Evolutionary conservation across 2,329 filamentous ascomycete species (phyloP), one percentile per base, ranked within the genome.

Genomic region (Pseudogymnoascus sp.): DNA sequence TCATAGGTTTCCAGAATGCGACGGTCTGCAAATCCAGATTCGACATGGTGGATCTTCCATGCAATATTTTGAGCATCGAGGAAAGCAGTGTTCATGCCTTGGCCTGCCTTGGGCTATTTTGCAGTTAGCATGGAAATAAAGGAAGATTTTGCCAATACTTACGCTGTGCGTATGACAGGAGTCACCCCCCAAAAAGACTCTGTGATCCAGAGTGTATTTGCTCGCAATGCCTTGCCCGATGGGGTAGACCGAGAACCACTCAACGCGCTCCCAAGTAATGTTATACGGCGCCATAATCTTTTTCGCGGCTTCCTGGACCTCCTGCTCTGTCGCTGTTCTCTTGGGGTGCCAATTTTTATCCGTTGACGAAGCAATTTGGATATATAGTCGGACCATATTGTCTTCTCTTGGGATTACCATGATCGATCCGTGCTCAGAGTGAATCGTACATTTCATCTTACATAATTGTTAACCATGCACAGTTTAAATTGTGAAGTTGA

Each of bases 31-130:
- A 96, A 90, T 11, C 91, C 91, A 25, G 81, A 80, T 71, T 96
- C 91, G 8, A 97, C 93, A 35, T 89, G 86, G 71, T 96, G 92
- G 59, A 97, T 89, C 77, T 97, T 97, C 92, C 92, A 97, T 6
- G 92, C 92, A 39, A 97, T 79, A 73, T 97, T 97, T 63, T 91
- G 83, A 0, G 91, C 91, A 67, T 93, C 88, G 59, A 89, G 77
- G 74, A 91, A 90, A 3, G 87, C 87, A 0, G 88, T 88, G 69
- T 91, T 91, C 88, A 91, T 91, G 30, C 88, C 88, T 72, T 90
- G 88, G 1, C 88, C 88, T 32, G 87, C 88, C 76, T 90, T 90
- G 37, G 87, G 87, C 82, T 85, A 68, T 80, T 57, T 80, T 73
- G 74, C 82, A 81, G 20, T 82, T 78, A 65, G 81, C 83, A 74